A percentile compares a stretch with the other conserved stretches of the same genome.
Conservation (phyloP, 1,284 basidiomycete species). For the Ustilago tritici region DNA sequence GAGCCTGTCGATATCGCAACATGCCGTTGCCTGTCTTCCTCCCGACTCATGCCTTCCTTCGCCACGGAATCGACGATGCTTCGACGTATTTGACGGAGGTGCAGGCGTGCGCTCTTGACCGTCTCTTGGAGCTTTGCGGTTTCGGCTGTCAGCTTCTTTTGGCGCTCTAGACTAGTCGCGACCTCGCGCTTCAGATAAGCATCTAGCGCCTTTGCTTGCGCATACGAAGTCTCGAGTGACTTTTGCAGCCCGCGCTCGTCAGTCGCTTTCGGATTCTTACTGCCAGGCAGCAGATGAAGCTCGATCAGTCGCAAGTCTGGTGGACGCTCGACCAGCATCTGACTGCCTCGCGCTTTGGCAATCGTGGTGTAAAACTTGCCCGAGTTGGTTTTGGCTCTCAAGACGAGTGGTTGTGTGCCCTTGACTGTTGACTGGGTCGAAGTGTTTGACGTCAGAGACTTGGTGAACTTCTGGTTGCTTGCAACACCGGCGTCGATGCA, state of each 20-base stretch:
- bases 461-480: constrained; percentile 50
- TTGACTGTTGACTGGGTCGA: constrained; percentile 25
- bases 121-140: constrained; percentile 25
- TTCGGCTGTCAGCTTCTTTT: constrained; percentile 38
- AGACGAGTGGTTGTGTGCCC: constrained; percentile 42
- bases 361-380: constrained; percentile 58
- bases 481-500: constrained; percentile 58
- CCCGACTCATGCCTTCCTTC: constrained; percentile 10
- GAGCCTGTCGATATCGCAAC: background rate
- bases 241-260: constrained; percentile 52
- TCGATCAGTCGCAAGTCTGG: constrained; percentile 55
- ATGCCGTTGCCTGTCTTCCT: background rate
- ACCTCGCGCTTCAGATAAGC: constrained; percentile 50
- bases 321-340: constrained; percentile 42
- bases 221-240: constrained; percentile 57
- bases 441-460: constrained; percentile 38
- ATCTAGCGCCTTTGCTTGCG: constrained; percentile 47
- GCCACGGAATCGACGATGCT: constrained; percentile 26
- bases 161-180: constrained; percentile 35
- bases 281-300: constrained; percentile 54
- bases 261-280: constrained; percentile 38
- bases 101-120: constrained; percentile 15
- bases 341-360: constrained; percentile 56
- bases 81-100: constrained; percentile 29
- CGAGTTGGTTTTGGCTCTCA: constrained; percentile 51